phyloP scores from a whole-genome alignment of 2,329 filamentous ascomycete species.

The Alternaria atra region DNA sequence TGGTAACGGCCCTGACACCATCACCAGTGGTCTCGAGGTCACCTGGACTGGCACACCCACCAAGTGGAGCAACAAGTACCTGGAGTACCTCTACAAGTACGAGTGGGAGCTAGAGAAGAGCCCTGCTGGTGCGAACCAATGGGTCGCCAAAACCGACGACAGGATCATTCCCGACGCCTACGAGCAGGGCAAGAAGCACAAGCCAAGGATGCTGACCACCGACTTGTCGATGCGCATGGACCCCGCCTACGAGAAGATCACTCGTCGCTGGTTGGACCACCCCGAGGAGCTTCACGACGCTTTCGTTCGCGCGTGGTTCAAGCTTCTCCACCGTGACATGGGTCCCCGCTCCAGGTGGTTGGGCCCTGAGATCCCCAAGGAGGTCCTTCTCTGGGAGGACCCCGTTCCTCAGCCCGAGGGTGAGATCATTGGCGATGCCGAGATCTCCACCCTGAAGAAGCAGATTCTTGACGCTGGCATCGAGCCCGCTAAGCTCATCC shows the following conservation, averaged over 20 bases:
- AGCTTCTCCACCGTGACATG: constrained; percentile 82
- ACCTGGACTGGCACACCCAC: constrained; percentile 80
- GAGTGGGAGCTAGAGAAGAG: constrained; percentile 81
- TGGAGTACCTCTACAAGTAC: constrained; percentile 79
- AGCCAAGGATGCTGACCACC: constrained; percentile 78
- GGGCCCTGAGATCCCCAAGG: constrained; percentile 76
- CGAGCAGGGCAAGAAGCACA: constrained; percentile 75
- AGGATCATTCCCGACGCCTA: constrained; percentile 75
- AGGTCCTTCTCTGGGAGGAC: constrained; percentile 79
- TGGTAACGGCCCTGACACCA: constrained; percentile 76
- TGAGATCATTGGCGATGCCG: constrained; percentile 67
- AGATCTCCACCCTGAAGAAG: constrained; percentile 73
- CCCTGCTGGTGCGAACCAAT: constrained; percentile 80
- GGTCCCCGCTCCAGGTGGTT: constrained; percentile 75
- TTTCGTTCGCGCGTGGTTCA: constrained; percentile 82
- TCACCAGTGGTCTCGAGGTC: constrained; percentile 80
- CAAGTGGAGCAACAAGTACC: constrained; percentile 78
- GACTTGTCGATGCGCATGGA: constrained; percentile 78
- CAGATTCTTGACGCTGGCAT: constrained; percentile 71
- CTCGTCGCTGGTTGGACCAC: constrained; percentile 73
- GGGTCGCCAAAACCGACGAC: constrained; percentile 74
- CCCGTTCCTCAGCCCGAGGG: constrained; percentile 69
- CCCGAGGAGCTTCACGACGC: constrained; percentile 73
- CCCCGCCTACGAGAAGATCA: constrained; percentile 78
- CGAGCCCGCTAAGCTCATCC: constrained; percentile 68